These are phyloP conservation scores for Metschnikowia picachoensis DNA, from an alignment of 805 yeast genomes.

Conservation along the genomic window DNA sequence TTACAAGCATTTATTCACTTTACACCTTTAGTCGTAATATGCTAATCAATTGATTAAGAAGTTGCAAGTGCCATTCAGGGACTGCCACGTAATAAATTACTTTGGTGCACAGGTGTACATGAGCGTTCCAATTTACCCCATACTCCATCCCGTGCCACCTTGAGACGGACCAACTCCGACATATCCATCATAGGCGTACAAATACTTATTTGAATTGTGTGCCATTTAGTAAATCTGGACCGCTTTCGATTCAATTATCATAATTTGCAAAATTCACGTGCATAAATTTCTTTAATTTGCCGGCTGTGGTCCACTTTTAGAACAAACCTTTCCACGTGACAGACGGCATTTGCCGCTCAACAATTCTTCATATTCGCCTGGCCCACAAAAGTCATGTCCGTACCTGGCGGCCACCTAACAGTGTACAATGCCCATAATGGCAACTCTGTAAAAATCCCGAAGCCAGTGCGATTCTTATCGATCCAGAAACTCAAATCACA, in stretches of 20 bases:
- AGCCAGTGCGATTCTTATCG: constrained; percentile 40
- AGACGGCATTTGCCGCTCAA: no score
- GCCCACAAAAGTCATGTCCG: not conserved
- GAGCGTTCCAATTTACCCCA: constrained; percentile 4
- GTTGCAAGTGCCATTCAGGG: not conserved
- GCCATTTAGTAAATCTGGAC: no score
- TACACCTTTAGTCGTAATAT: no score
- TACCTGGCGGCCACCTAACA: constrained; percentile 15
- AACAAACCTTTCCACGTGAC: no score
- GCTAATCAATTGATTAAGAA: not conserved
- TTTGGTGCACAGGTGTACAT: constrained; percentile 2
- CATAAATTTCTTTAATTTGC: no score
- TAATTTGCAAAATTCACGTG: no score
- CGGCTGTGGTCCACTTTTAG: no score
- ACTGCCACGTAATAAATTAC: not conserved
- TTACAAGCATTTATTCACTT: no score
- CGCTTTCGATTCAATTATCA: no score
- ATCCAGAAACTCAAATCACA: constrained; percentile 29
- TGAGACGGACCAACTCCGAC: not conserved
- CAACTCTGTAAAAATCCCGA: constrained; percentile 28
- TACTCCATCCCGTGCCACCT: not conserved
- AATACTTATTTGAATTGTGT: no score
- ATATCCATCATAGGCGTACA: no score
- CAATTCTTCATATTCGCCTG: no score
- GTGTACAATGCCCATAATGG: constrained; percentile 41